A percentile compares a stretch with the other conserved stretches of the same genome.
Conservation (phyloP, 768 basidiomycete species). For the Calocybe cyanea region DNA sequence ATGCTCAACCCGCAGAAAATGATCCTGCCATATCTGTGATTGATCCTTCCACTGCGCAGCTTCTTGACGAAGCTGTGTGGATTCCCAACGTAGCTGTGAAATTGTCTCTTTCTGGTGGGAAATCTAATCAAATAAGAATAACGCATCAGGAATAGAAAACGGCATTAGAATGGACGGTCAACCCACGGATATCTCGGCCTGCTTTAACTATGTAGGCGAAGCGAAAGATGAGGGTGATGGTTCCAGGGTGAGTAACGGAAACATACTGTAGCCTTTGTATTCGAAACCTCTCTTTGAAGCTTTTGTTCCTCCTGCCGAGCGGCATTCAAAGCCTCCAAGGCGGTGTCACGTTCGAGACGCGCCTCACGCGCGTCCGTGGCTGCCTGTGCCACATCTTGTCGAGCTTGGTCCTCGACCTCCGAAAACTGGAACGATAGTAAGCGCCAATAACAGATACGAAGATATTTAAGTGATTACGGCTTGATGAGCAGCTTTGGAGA, state of each 20-base stretch:
- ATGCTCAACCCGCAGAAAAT: constrained; percentile 70
- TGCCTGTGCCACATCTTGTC: constrained; percentile 48
- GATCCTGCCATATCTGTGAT: constrained; percentile 75
- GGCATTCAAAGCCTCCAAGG: constrained; percentile 40
- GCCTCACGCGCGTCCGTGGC: constrained; percentile 43
- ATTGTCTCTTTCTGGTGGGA: constrained; percentile 59
- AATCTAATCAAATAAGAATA: constrained; percentile 32
- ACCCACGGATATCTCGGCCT: constrained; percentile 54
- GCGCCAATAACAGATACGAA: background rate
- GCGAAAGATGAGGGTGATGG: constrained; percentile 10
- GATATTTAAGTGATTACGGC: constrained; percentile 13
- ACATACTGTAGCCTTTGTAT: constrained; percentile 46
- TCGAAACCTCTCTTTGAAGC: constrained; percentile 40
- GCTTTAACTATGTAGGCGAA: constrained; percentile 39
- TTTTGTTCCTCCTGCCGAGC: constrained; percentile 42
- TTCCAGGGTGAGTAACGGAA: background rate
- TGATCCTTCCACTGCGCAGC: constrained; percentile 73
- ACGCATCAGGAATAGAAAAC: background rate
- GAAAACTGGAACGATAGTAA: constrained; percentile 48
- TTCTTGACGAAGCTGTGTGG: constrained; percentile 60
- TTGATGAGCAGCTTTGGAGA: constrained; percentile 20
- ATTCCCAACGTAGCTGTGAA: constrained; percentile 58
- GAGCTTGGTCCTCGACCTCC: constrained; percentile 52
- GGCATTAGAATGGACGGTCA: background rate
- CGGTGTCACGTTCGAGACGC: constrained; percentile 44